Percentiles rank a stretch among this genome's conserved stretches.
Evolutionary conservation across 148 eudicot genomes (phyloP).

Genomic region (Rhododendron ovatum): DNA sequence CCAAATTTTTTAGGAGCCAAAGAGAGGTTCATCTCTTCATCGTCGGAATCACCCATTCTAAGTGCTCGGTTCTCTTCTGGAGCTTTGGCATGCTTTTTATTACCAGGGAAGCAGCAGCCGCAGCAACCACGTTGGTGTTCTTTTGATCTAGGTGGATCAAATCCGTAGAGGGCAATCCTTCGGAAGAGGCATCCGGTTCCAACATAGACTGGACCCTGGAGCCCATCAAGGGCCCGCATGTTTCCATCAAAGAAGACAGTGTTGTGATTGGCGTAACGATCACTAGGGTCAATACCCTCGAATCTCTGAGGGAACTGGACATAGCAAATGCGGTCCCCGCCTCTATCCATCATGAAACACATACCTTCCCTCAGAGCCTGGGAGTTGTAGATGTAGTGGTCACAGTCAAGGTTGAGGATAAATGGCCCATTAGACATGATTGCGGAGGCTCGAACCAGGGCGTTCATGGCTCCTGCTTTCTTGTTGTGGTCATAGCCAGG

Average conservation of each 20-base stretch:
- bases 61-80: conserved; percentile 66
- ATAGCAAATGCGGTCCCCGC: conserved; percentile 84
- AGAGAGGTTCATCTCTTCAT: conserved; percentile 71
- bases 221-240: conserved; percentile 92
- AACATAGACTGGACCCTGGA: conserved; percentile 91
- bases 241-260: conserved; percentile 94
- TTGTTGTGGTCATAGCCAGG: conserved; percentile 96
- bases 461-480: conserved; percentile 98
- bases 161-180: conserved; percentile 81
- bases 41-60: conserved; percentile 74
- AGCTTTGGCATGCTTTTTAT: conserved; percentile 27
- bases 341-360: conserved; percentile 93
- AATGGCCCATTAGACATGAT: conserved; percentile 92
- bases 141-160: conserved; percentile 83
- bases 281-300: conserved; percentile 81
- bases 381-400: conserved; percentile 84
- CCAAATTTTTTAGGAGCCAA: conserved; percentile 76
- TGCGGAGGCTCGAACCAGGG: conserved; percentile 85
- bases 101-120: conserved; percentile 56
- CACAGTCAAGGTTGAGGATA: conserved; percentile 80
- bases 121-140: conserved; percentile 59
- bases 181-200: conserved; percentile 94
- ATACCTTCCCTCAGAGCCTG: conserved; percentile 89
- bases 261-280: conserved; percentile 89
- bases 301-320: conserved; percentile 87